Conservation (phyloP, 192 early-diverging fungal genomes). For the Pilobolus umbonatus region DNA sequence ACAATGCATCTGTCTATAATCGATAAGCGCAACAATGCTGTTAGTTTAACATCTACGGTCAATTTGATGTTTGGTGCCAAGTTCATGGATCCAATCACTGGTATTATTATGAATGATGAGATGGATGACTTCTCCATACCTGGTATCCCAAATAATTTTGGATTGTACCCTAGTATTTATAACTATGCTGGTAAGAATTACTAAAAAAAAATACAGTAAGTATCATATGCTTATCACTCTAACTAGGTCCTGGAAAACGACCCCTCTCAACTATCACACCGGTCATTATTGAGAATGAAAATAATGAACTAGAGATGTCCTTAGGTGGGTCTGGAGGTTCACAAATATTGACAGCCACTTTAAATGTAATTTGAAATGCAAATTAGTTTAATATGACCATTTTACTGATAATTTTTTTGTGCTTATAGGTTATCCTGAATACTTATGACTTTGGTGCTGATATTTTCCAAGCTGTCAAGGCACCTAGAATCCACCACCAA, state of each 20-base stretch:
- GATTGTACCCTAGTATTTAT: conserved; percentile 76
- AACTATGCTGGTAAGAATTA: conserved; percentile 58
- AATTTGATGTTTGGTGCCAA: conserved; percentile 89
- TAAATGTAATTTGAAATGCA: conserved; percentile 40
- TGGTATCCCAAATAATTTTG: conserved; percentile 65
- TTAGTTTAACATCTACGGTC: conserved; percentile 83
- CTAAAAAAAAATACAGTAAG: not conserved
- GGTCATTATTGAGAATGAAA: conserved; percentile 58
- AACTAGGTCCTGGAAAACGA: conserved; percentile 72
- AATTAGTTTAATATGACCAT: not conserved
- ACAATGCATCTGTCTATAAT: conserved; percentile 89
- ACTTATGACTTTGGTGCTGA: conserved; percentile 67
- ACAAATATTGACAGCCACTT: conserved; percentile 71
- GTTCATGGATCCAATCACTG: conserved; percentile 80
- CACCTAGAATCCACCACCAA: conserved; percentile 85
- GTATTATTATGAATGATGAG: conserved; percentile 90
- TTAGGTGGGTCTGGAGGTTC: conserved; percentile 87
- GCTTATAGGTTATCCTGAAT: conserved; percentile 62
- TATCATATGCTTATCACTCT: not conserved
- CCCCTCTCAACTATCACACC: conserved; percentile 70
- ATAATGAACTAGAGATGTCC: conserved; percentile 61
- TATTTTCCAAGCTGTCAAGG: conserved; percentile 63
- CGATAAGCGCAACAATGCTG: conserved; percentile 66
- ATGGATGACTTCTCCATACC: conserved; percentile 94
- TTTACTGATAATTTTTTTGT: not conserved